phyloP scores from a whole-genome alignment of 768 basidiomycete species.

The Leccinum pellstonianum region DNA sequence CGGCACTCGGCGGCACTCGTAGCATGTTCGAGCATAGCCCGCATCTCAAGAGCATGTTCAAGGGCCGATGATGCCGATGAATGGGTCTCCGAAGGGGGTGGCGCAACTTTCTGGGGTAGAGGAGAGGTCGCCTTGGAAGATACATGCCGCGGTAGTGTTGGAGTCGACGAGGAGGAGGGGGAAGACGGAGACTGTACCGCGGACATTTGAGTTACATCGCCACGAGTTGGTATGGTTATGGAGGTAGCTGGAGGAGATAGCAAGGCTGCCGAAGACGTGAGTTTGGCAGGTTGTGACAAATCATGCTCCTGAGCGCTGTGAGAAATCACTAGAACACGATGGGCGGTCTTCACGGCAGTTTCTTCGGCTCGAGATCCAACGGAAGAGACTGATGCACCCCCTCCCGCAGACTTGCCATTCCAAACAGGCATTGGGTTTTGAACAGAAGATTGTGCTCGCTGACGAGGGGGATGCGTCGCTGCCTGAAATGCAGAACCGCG shows the following conservation, averaged over 20 bases:
- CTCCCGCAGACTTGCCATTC: constrained; percentile 17
- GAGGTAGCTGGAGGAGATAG: constrained; percentile 7
- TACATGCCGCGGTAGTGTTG: constrained; percentile 8
- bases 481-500: constrained; percentile 20
- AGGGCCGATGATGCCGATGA: constrained; percentile 33
- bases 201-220: constrained; percentile 1
- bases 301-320: constrained; percentile 10
- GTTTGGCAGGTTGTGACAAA: neutral
- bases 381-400: constrained; percentile 5
- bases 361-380: constrained; percentile 12
- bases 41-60: constrained; percentile 62
- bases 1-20: constrained; percentile 82
- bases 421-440: constrained; percentile 22
- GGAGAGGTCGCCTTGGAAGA: constrained; percentile 17
- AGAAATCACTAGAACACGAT: constrained; percentile 6
- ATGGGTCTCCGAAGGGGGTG: constrained; percentile 17
- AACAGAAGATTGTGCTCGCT: constrained; percentile 28
- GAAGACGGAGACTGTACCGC: neutral
- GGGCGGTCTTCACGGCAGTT: neutral
- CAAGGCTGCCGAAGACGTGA: constrained; percentile 5
- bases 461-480: constrained; percentile 18
- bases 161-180: constrained; percentile 4
- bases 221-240: constrained; percentile 1
- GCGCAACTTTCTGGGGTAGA: constrained; percentile 6
- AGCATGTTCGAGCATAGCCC: constrained; percentile 62